Evolutionary conservation across 2,329 filamentous ascomycete genomes (phyloP).

Genomic region (Fusarium caatingaense): DNA sequence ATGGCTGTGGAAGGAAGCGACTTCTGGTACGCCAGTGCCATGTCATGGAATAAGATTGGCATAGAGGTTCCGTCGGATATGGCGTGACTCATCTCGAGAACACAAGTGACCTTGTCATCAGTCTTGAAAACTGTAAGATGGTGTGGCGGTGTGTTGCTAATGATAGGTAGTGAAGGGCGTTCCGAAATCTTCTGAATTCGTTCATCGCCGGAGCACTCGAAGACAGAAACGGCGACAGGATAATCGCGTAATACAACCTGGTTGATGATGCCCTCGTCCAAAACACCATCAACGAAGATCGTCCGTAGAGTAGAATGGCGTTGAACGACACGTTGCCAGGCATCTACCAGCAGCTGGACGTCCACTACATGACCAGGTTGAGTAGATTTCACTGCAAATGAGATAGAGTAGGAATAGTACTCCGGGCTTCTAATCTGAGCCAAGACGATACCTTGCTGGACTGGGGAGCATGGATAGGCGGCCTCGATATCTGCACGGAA

Average conservation of each 20-base stretch:
- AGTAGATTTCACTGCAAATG: slow-evolving; percentile 4
- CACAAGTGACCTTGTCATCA: neutral
- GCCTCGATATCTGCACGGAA: slow-evolving; percentile 11
- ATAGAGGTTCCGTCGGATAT: slow-evolving; percentile 37
- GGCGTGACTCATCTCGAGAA: slow-evolving; percentile 41
- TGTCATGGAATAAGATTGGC: slow-evolving; percentile 33
- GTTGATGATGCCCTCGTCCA: slow-evolving; percentile 18
- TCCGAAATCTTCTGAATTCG: neutral
- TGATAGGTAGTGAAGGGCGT: neutral
- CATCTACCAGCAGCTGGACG: slow-evolving; percentile 11
- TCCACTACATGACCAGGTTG: neutral
- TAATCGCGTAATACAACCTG: slow-evolving; percentile 39
- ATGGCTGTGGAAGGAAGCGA: neutral
- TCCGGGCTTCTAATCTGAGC: slow-evolving; percentile 31
- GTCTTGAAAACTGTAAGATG: slow-evolving; percentile 26
- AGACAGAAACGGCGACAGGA: neutral
- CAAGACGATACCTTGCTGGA: slow-evolving; percentile 41
- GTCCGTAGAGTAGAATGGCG: slow-evolving; percentile 43
- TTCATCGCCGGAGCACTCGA: slow-evolving; percentile 8
- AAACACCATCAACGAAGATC: slow-evolving; percentile 24
- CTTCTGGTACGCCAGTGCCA: slow-evolving; percentile 28
- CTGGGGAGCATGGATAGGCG: slow-evolving; percentile 36
- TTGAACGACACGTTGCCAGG: slow-evolving; percentile 37
- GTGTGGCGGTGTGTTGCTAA: slow-evolving; percentile 18
- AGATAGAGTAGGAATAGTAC: slow-evolving; percentile 40